These are phyloP conservation scores for Thalassiosira profunda DNA, from an alignment of 108 stramenopile species.

Conservation along the genomic window DNA sequence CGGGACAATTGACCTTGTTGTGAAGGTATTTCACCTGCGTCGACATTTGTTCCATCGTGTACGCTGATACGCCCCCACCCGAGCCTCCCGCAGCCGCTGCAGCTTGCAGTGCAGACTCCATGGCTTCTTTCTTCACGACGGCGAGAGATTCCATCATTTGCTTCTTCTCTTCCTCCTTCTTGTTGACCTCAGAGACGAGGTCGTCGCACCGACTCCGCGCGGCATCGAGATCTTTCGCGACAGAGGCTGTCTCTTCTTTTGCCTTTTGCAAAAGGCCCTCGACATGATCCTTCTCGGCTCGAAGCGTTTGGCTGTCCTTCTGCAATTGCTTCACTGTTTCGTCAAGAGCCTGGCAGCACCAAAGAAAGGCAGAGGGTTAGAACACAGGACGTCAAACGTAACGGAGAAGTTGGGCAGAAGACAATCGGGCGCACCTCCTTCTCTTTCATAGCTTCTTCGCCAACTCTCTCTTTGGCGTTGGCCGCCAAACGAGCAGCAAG, in stretches of 20 bases:
- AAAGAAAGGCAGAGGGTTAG: too few species aligned
- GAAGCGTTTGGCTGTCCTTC: slow-evolving; percentile 42
- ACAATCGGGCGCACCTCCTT: slow-evolving; percentile 30
- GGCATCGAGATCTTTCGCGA: slow-evolving; percentile 55
- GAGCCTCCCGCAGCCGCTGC: slow-evolving; percentile 19
- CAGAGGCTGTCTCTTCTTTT: slow-evolving; percentile 45
- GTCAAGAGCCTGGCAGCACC: slow-evolving; percentile 46
- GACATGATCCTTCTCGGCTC: slow-evolving; percentile 41
- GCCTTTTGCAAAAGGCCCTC: slow-evolving; percentile 47
- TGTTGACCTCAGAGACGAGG: slow-evolving; percentile 64
- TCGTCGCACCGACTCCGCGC: slow-evolving; percentile 73
- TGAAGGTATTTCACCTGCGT: slow-evolving; percentile 77
- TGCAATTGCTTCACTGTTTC: slow-evolving; percentile 34
- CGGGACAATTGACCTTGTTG: slow-evolving; percentile 79
- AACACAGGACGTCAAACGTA: too few species aligned
- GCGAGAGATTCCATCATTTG: slow-evolving; percentile 73
- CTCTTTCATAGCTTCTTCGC: slow-evolving; percentile 77
- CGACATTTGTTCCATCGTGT: slow-evolving; percentile 75
- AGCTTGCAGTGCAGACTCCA: slow-evolving; percentile 55
- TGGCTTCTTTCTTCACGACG: slow-evolving; percentile 73
- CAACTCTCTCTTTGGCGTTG: slow-evolving; percentile 79
- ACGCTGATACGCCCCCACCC: slow-evolving; percentile 53
- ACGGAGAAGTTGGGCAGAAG: not conserved
- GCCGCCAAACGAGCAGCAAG: slow-evolving; percentile 81
- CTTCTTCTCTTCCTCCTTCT: slow-evolving; percentile 65